Evolutionary conservation across 2,329 filamentous ascomycete genomes (phyloP).

Genomic region (Aspergillus alliaceus): DNA sequence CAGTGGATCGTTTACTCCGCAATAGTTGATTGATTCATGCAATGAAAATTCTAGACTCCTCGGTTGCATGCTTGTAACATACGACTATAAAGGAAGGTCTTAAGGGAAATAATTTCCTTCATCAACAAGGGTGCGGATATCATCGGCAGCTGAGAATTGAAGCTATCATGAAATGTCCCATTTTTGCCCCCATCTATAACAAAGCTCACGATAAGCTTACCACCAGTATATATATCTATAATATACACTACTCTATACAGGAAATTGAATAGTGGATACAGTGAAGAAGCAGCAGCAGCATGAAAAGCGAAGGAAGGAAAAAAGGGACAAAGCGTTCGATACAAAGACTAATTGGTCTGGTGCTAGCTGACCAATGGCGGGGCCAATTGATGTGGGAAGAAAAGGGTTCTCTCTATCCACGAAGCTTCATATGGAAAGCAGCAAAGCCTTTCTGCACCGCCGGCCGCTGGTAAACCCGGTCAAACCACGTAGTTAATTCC

Average conservation of each 20-base stretch:
- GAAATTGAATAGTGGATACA: neutral
- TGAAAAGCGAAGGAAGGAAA: neutral
- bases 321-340: neutral
- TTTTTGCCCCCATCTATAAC: neutral
- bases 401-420: neutral
- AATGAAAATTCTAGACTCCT: neutral
- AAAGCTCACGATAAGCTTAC: too few species aligned
- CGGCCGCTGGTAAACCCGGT: constrained; percentile 6
- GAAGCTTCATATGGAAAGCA: neutral
- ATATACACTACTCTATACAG: neutral
- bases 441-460: neutral
- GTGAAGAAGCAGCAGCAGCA: too few species aligned
- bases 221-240: neutral
- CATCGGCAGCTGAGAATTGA: neutral
- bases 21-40: neutral
- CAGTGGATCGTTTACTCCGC: neutral
- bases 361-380: neutral
- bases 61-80: neutral
- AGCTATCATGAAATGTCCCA: neutral
- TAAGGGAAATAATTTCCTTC: neutral
- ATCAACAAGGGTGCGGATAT: neutral
- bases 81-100: neutral
- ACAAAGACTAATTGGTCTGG: neutral
- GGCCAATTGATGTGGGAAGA: neutral
- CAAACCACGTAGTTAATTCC: constrained; percentile 14